Evolutionary conservation across 164 flowering plant species (phyloP).

Genomic region (Warburgia ugandensis): DNA sequence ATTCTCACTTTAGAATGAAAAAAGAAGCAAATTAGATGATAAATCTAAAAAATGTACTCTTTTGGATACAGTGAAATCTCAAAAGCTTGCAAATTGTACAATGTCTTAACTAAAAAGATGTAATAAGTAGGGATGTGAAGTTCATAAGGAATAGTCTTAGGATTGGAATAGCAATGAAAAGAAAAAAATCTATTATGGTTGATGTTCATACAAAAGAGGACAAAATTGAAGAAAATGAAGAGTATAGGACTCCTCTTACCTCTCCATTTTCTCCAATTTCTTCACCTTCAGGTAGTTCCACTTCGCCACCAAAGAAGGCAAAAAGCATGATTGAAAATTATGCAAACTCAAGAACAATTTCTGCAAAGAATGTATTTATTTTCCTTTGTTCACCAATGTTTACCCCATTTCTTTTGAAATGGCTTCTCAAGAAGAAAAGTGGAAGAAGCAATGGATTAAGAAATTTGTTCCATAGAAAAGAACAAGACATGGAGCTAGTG

Average conservation of each 20-base stretch:
- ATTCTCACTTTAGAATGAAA: not conserved
- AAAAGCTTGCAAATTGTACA: not conserved
- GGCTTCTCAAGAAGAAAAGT: not conserved
- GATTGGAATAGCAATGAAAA: not conserved
- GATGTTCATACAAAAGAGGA: not conserved
- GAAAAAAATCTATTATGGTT: not conserved
- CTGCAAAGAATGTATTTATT: not conserved
- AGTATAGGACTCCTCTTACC: not conserved
- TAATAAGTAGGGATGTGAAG: not conserved
- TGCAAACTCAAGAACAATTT: not conserved
- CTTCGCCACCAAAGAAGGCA: not conserved
- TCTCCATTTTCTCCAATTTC: not conserved
- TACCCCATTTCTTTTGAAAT: not conserved
- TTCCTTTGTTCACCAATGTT: not conserved
- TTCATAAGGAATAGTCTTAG: not conserved
- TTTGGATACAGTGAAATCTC: not conserved
- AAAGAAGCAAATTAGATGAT: not conserved
- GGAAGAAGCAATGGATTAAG: constrained; percentile 7
- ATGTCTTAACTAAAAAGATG: not conserved
- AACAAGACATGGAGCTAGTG: not conserved
- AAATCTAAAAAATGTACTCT: constrained; percentile 1
- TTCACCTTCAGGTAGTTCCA: not conserved
- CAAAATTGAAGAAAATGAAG: not conserved
- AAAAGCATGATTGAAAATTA: not conserved
- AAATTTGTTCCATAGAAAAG: constrained; percentile 2